A percentile compares a stretch with the other conserved stretches of the same genome.
These are phyloP conservation scores for Rhododendron simsii DNA, from an alignment of 148 eudicot species.

Conservation along the genomic window DNA sequence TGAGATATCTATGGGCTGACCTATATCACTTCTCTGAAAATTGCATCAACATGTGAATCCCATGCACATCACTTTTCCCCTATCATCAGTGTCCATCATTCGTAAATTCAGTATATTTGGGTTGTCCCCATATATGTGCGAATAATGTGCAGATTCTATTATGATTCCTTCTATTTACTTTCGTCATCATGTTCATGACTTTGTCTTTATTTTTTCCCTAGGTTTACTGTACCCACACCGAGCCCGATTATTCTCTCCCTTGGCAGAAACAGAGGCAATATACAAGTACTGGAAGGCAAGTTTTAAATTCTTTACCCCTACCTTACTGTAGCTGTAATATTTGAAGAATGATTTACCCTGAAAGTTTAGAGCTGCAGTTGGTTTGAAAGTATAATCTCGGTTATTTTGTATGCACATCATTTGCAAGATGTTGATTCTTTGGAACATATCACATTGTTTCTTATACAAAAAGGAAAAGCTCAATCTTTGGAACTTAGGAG, in stretches of 20 bases:
- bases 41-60: background rate
- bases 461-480: background rate
- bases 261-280: conserved; percentile 97
- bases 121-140: background rate
- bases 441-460: background rate
- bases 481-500: background rate
- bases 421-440: background rate
- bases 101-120: background rate
- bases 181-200: conserved; percentile 2
- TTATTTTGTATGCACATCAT: background rate
- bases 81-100: background rate
- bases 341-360: background rate
- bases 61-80: background rate
- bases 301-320: conserved; percentile 1
- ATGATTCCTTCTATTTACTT: background rate
- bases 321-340: background rate
- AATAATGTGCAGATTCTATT: background rate
- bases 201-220: conserved; percentile 26
- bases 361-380: background rate
- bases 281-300: conserved; percentile 94
- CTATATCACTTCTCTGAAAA: background rate
- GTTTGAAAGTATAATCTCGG: background rate
- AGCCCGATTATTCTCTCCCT: conserved; percentile 95
- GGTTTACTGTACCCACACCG: conserved; percentile 96
- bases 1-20: background rate